Base-by-base conservation (phyloP, 257 asterid species). In the Ligustrum vulgare region DNA sequence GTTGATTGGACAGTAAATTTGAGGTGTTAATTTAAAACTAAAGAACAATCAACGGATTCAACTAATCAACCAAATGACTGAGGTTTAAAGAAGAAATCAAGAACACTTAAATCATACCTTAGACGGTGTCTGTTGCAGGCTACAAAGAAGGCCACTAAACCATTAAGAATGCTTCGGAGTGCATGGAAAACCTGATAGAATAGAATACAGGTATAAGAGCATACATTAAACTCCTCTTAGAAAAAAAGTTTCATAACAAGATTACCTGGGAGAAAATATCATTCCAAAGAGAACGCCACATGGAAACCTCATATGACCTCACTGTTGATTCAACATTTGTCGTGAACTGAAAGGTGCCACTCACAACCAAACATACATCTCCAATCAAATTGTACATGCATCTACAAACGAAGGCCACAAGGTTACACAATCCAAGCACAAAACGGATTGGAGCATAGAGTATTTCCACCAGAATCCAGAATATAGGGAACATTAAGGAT, bases 261-360 rank as follows among this genome's bases (percentile, higher is more conserved):
- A 32, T 63, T 60, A 94, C 99, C 92, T 95, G 97, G 39, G 96
- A 95, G 87, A 93, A 93, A 68, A 95, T 95, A 82, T 91, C 99
- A 79, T 93, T 89, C 99, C 99, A 95, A 35, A 95, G 94, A 43
- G 98, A 87, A 36, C 94, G 97, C 97, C 91, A 91, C 69, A 91
- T 35, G 45, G 99, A 95, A 67, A 86, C 89, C 81, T 88, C 92
- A 0, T 86, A 80, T 18, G 96, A 84, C 82, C 83, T 82, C 76
- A 91, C 96, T 2, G 98, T 85, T 66, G 98, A 79, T 82, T 85
- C 94, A 36, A 89, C 97, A 54, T 83, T 88, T 74, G 91, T 82
- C 70, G 86, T 82, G 39, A 91, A 76, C 82, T 82, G 85, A 74
- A 90, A 87, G 74, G 90, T 73, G 88, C 95, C 80, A 82, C 97